Evolutionary conservation across 1,284 basidiomycete genomes (phyloP).

Genomic region (Amylostereum areolatum): DNA sequence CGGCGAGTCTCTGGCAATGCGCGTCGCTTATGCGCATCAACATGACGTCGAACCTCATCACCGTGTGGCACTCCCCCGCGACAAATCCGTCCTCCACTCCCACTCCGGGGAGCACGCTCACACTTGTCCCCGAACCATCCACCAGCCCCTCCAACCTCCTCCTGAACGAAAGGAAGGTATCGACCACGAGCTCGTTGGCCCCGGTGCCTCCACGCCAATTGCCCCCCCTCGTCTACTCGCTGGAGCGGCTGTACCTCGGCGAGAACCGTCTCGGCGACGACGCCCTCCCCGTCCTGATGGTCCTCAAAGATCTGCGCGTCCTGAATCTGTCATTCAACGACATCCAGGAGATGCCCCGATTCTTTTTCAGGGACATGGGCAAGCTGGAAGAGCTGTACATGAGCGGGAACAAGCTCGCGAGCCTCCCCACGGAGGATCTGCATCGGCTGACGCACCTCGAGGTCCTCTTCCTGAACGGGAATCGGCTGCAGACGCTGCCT

Average conservation of each 20-base stretch:
- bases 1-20: slow-evolving; percentile 82
- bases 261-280: slow-evolving; percentile 91
- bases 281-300: slow-evolving; percentile 66
- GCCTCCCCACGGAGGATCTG: slow-evolving; percentile 85
- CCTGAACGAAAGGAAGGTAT: slow-evolving; percentile 36
- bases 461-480: slow-evolving; percentile 89
- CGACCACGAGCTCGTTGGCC: slow-evolving; percentile 29
- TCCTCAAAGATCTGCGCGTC: slow-evolving; percentile 73
- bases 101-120: background rate
- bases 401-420: slow-evolving; percentile 90
- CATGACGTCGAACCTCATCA: slow-evolving; percentile 84
- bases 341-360: slow-evolving; percentile 82
- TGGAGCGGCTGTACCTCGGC: slow-evolving; percentile 79
- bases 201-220: slow-evolving; percentile 26
- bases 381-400: slow-evolving; percentile 85
- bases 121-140: background rate
- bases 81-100: slow-evolving; percentile 22
- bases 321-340: slow-evolving; percentile 97
- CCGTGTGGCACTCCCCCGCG: slow-evolving; percentile 65
- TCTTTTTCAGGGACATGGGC: slow-evolving; percentile 68
- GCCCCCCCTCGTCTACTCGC: slow-evolving; percentile 67
- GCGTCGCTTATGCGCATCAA: slow-evolving; percentile 73
- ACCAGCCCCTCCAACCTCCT: slow-evolving; percentile 7
- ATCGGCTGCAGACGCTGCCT: slow-evolving; percentile 89
- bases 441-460: slow-evolving; percentile 61